These are phyloP conservation scores for Brassica carinata DNA, from an alignment of 345 rosid species.

Conservation along the genomic window DNA sequence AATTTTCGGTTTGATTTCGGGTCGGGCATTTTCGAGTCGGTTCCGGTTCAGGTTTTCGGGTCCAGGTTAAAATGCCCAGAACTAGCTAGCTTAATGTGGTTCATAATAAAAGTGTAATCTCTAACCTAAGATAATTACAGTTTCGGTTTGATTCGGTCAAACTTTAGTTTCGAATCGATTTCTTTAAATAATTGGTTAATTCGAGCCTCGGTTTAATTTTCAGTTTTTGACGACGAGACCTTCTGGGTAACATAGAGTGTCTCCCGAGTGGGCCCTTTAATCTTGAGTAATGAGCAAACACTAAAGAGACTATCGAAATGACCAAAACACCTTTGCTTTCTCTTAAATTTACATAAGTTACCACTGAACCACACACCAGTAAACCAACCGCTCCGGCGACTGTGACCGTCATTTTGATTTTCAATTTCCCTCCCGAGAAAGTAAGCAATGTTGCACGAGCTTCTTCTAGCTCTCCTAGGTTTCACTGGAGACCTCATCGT, in stretches of 20 bases:
- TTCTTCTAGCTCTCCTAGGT: constrained; percentile 79
- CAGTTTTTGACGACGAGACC: too few relatives aligned
- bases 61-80: too few relatives aligned
- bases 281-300: too few relatives aligned
- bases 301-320: neutral
- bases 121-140: too few relatives aligned
- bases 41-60: too few relatives aligned
- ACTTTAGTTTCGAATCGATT: neutral
- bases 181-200: neutral
- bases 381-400: constrained; percentile 24
- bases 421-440: constrained; percentile 24
- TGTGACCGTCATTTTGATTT: constrained; percentile 15
- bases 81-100: too few relatives aligned
- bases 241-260: too few relatives aligned
- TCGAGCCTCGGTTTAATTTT: neutral
- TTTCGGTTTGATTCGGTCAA: neutral
- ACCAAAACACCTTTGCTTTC: constrained; percentile 9
- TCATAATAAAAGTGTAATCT: too few relatives aligned
- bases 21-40: too few relatives aligned
- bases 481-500: constrained; percentile 91
- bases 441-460: constrained; percentile 77
- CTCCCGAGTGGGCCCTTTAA: too few relatives aligned
- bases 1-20: too few relatives aligned
- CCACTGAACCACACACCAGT: constrained; percentile 27
- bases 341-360: neutral